Evolutionary conservation across 768 basidiomycete species (phyloP), one percentile per base, ranked within the genome.

Genomic region (Termitomyces sp.): DNA sequence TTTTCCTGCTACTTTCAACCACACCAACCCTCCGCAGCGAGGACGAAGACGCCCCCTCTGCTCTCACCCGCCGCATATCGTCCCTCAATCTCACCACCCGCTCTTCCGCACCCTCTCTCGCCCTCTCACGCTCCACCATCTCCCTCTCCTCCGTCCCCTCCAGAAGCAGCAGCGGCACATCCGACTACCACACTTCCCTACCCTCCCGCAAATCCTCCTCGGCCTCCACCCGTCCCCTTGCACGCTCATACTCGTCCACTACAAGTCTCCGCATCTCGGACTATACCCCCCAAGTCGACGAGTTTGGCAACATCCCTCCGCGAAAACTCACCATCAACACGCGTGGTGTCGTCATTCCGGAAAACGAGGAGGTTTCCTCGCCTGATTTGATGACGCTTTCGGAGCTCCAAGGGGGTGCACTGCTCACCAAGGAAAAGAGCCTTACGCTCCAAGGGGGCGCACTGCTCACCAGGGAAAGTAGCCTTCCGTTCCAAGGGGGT

Each of bases 31-130:
- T 2, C 20, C 10, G 6, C 53, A 87, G 86, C 57, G 87, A 88
- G 74, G 87, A 88, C 69, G 87, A 89, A 74, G 84, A 87, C 58
- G 86, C 87, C 0, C 87, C 87, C 5, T 87, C 85, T 0, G 78
- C 83, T 1, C 78, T 89, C 13, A 88, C 87, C 0, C 77, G 80
- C 10, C 83, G 86, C 8, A 71, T 89, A 5, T 88, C 86, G 5
- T 71, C 77, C 0, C 78, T 88, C 54, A 80, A 81, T 63, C 73
- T 87, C 18, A 72, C 78, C 0, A 73, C 76, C 5, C 76, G 74
- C 6, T 70, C 78, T 14, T 86, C 82, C 0, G 71, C 74, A 1
- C 74, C 79, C 5, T 82, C 81, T 9, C 65, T 81, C 40, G 69
- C 58, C 12, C 67, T 71, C 6, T 62, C 69, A 0, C 40, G 36